Evolutionary conservation across 1,284 basidiomycete species (phyloP).

Genomic region (Leccinum pachyderme): DNA sequence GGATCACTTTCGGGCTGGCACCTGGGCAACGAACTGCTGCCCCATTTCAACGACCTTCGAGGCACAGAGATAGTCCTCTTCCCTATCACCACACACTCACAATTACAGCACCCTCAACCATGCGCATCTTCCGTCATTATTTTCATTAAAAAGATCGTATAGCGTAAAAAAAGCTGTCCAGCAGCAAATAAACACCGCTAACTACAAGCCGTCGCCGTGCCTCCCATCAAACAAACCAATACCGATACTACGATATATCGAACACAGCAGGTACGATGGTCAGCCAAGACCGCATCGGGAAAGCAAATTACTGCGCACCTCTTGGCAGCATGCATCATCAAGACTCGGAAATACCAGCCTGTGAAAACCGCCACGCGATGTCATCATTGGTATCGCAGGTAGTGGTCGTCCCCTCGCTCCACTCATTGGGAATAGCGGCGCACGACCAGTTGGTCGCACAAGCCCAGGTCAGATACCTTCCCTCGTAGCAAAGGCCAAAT

Average conservation of each 20-base stretch:
- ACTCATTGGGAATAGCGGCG: constrained; percentile 22
- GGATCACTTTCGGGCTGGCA: not conserved
- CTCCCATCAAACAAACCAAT: not conserved
- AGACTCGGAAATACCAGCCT: constrained; percentile 20
- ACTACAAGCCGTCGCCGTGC: not conserved
- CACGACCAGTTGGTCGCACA: constrained; percentile 15
- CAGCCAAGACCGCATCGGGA: not conserved
- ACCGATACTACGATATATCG: not conserved
- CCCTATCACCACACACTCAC: not conserved
- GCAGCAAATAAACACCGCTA: not conserved
- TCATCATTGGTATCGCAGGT: constrained; percentile 14
- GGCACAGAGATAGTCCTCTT: no score
- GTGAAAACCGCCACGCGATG: constrained; percentile 17
- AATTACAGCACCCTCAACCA: not conserved
- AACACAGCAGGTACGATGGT: not conserved
- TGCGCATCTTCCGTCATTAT: not conserved
- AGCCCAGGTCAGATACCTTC: constrained; percentile 8
- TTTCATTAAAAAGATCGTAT: not conserved
- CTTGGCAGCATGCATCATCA: not conserved
- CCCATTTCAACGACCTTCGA: no score
- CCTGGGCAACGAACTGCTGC: not conserved
- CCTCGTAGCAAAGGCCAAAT: constrained; percentile 23
- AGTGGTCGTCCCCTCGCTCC: constrained; percentile 15
- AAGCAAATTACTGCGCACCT: not conserved
- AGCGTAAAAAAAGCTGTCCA: not conserved